phyloP scores from a whole-genome alignment of 345 rosid species.

The Gossypium stocksii region DNA sequence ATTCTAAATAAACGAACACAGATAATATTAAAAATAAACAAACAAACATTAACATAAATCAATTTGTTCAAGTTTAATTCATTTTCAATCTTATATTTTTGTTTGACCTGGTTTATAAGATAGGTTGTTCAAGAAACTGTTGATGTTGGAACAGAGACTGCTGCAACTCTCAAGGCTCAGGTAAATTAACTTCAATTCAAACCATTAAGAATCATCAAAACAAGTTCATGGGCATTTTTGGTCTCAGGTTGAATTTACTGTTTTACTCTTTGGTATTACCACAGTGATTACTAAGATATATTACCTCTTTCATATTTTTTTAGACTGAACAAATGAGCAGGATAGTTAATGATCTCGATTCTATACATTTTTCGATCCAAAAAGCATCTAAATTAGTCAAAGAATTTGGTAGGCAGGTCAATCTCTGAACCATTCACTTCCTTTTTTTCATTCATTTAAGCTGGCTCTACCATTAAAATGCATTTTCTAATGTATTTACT shows the following conservation, averaged over 20 bases:
- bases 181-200: conserved; percentile 31
- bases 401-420: conserved; percentile 99
- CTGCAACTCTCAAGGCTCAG: conserved; percentile 91
- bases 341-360: conserved; percentile 91
- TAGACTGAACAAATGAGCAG: conserved; percentile 99
- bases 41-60: too few species aligned
- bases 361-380: conserved; percentile 92
- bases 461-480: not conserved
- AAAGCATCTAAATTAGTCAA: conserved; percentile 90
- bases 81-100: too few species aligned
- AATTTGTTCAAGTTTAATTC: too few species aligned
- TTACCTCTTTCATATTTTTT: conserved; percentile 24
- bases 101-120: not conserved
- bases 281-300: conserved; percentile 8
- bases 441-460: conserved; percentile 12
- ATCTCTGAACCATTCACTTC: conserved; percentile 31
- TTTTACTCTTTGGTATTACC: conserved; percentile 7
- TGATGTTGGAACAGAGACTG: conserved; percentile 82
- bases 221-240: not conserved
- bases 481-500: conserved; percentile 21
- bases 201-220: conserved; percentile 13
- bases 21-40: too few species aligned
- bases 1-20: too few species aligned
- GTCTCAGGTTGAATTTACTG: not conserved
- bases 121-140: conserved; percentile 83